Evolutionary conservation across 2,329 filamentous ascomycete genomes (phyloP).

Genomic region (Penicillium sp.): DNA sequence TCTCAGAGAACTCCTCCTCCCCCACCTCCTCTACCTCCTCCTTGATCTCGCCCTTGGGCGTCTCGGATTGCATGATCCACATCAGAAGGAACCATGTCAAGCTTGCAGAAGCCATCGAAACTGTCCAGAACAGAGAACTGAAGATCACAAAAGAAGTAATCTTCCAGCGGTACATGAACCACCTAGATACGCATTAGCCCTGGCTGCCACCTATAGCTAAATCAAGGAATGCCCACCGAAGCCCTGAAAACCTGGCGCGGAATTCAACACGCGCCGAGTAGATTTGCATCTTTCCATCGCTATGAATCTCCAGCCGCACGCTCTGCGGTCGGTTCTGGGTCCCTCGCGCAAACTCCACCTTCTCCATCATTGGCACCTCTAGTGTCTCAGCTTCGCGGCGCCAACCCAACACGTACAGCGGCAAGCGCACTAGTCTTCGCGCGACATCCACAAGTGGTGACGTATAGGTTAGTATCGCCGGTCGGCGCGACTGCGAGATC

Average conservation of each 20-base stretch:
- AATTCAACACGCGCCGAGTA: constrained; percentile 71
- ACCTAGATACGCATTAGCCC: constrained; percentile 49
- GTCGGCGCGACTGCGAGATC: constrained; percentile 67
- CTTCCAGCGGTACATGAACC: constrained; percentile 84
- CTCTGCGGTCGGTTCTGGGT: constrained; percentile 55
- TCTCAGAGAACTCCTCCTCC: constrained; percentile 24
- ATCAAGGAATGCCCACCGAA: constrained; percentile 51
- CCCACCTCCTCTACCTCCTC: constrained; percentile 28
- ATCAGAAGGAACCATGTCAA: constrained; percentile 64
- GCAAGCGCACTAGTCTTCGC: constrained; percentile 63
- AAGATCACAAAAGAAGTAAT: constrained; percentile 69
- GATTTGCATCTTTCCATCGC: constrained; percentile 70
- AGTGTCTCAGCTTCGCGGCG: constrained; percentile 65
- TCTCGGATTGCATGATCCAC: constrained; percentile 37
- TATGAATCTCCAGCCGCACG: constrained; percentile 68
- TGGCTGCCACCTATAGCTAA: background rate
- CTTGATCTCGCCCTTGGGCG: constrained; percentile 32
- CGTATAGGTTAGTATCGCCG: constrained; percentile 77
- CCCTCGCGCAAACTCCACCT: constrained; percentile 64
- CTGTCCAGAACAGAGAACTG: constrained; percentile 72
- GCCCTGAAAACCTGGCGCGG: constrained; percentile 71
- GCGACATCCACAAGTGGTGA: constrained; percentile 68
- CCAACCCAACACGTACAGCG: constrained; percentile 69
- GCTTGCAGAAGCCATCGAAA: constrained; percentile 68
- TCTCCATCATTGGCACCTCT: constrained; percentile 71